Evolutionary conservation across 108 stramenopile species (phyloP).

Genomic region (Cyclotella choctawhatcheeana): DNA sequence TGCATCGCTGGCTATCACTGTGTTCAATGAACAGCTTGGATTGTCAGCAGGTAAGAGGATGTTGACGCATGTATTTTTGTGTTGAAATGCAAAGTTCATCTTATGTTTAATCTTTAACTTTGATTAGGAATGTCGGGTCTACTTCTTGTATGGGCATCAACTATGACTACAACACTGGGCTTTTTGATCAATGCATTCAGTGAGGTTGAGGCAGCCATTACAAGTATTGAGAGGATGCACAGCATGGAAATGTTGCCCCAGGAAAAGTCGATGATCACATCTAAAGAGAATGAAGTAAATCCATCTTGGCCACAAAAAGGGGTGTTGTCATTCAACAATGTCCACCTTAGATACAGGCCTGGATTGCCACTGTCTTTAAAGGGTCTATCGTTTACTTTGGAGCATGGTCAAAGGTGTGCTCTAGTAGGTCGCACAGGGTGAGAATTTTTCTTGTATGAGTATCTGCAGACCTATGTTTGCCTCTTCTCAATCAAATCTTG

Average conservation of each 20-base stretch:
- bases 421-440: slow-evolving; percentile 74
- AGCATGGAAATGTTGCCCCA: slow-evolving; percentile 67
- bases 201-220: slow-evolving; percentile 73
- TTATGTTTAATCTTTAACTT: too few relatives aligned
- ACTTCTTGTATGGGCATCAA: slow-evolving; percentile 25
- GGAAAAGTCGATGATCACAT: slow-evolving; percentile 62
- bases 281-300: slow-evolving; percentile 10
- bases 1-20: slow-evolving; percentile 53
- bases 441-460: neutral
- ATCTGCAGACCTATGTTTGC: slow-evolving; percentile 6
- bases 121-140: slow-evolving; percentile 36
- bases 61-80: too few relatives aligned
- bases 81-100: too few relatives aligned
- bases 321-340: slow-evolving; percentile 64
- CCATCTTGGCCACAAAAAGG: slow-evolving; percentile 82
- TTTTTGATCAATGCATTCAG: slow-evolving; percentile 61
- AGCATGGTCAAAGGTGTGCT: slow-evolving; percentile 72
- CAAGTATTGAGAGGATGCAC: slow-evolving; percentile 72
- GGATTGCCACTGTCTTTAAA: slow-evolving; percentile 67
- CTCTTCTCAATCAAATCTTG: slow-evolving; percentile 30
- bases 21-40: slow-evolving; percentile 47
- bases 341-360: slow-evolving; percentile 79
- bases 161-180: slow-evolving; percentile 69
- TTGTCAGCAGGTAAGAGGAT: slow-evolving; percentile 58
- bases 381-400: slow-evolving; percentile 56